phyloP scores from a whole-genome alignment of 208 protist genomes.

The Leishmania lainsoni region DNA sequence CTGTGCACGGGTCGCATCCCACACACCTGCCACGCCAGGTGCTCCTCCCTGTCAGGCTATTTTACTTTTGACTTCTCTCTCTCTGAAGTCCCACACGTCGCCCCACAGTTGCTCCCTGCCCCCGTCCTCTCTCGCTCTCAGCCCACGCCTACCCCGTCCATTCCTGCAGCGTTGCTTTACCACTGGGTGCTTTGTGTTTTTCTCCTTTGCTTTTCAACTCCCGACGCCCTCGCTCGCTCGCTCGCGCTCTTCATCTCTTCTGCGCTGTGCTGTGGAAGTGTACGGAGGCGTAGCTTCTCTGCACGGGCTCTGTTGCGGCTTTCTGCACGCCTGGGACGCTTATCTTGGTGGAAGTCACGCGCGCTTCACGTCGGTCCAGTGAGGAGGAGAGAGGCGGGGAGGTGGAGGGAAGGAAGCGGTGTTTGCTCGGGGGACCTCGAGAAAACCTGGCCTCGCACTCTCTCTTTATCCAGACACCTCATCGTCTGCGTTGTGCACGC shows the following conservation, averaged over 20 bases:
- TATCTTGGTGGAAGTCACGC: background rate
- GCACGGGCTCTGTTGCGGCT: background rate
- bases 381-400: background rate
- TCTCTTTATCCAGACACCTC: background rate
- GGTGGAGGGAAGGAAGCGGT: background rate
- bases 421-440: background rate
- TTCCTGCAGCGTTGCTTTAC: background rate
- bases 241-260: background rate
- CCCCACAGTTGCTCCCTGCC: background rate
- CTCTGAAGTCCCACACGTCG: too few relatives aligned
- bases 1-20: background rate
- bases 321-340: background rate
- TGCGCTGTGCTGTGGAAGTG: background rate
- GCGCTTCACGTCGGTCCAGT: background rate
- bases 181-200: background rate
- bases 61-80: too few relatives aligned
- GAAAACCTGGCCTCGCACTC: background rate
- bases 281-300: background rate
- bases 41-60: background rate
- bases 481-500: background rate
- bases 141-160: background rate
- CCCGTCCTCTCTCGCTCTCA: background rate
- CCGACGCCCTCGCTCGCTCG: background rate
- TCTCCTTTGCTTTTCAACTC: too few relatives aligned
- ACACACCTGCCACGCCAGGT: background rate